phyloP scores from a whole-genome alignment of 1,284 basidiomycete species.

The Cryptococcus floricola region DNA sequence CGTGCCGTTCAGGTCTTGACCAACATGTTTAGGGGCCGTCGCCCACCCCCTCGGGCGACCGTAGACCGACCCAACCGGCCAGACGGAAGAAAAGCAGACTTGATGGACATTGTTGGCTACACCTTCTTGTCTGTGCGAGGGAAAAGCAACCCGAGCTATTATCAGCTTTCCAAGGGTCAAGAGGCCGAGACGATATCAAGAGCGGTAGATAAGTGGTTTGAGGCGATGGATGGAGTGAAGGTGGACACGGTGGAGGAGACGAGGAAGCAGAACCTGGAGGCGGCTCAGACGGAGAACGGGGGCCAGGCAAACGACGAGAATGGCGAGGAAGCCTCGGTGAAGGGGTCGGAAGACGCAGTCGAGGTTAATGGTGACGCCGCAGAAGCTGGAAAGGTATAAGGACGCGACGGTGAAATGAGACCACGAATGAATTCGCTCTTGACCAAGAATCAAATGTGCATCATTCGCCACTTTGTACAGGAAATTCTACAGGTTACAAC shows the following conservation, averaged over 20 bases:
- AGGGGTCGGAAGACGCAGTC: neutral
- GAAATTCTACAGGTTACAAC: no score
- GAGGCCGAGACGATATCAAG: constrained; percentile 62
- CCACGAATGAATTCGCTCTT: no score
- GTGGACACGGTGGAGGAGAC: constrained; percentile 1
- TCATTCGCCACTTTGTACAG: no score
- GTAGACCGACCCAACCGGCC: constrained; percentile 25
- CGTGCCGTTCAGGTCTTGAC: neutral
- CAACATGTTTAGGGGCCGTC: neutral
- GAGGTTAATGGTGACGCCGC: neutral
- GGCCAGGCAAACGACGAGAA: neutral
- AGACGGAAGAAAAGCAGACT: constrained; percentile 61
- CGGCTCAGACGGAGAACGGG: neutral
- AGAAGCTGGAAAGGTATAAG: neutral
- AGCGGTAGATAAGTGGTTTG: constrained; percentile 58
- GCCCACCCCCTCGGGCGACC: constrained; percentile 8
- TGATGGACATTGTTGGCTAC: constrained; percentile 72
- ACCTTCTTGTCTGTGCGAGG: constrained; percentile 74
- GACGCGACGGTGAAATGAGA: no score
- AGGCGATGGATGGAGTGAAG: constrained; percentile 4
- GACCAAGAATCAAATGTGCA: no score
- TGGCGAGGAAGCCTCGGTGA: constrained; percentile 1
- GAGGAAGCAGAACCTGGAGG: constrained; percentile 2
- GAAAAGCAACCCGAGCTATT: constrained; percentile 79
- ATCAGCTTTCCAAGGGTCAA: constrained; percentile 55